Evolutionary conservation across 192 early-diverging fungal genomes (phyloP).

Genomic region (Phycomyces blakesleeanus): DNA sequence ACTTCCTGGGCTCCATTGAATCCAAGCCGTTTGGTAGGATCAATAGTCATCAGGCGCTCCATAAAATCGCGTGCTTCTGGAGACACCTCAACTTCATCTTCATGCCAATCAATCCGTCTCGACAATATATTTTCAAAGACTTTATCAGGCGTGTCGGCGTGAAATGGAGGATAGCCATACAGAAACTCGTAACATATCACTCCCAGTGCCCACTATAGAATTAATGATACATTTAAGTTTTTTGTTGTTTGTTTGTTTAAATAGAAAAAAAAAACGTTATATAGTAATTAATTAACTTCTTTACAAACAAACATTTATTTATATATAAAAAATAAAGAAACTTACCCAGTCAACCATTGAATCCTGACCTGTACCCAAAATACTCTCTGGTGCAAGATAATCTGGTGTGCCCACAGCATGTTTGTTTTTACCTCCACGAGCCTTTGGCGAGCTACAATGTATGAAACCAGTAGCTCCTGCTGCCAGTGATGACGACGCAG

Average conservation of each 20-base stretch:
- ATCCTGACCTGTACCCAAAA: slow-evolving; percentile 82
- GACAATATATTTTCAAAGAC: slow-evolving; percentile 88
- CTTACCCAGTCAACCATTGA: slow-evolving; percentile 87
- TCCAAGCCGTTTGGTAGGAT: slow-evolving; percentile 66
- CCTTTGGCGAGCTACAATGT: slow-evolving; percentile 3
- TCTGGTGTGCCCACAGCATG: slow-evolving; percentile 76
- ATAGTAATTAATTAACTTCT: neutral
- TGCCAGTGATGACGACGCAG: slow-evolving; percentile 6
- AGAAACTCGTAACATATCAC: slow-evolving; percentile 88
- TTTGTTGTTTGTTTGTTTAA: too few species aligned
- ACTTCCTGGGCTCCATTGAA: slow-evolving; percentile 70
- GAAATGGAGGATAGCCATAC: slow-evolving; percentile 80
- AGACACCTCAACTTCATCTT: slow-evolving; percentile 67
- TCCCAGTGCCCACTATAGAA: slow-evolving; percentile 75
- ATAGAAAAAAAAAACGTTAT: slow-evolving; percentile 7
- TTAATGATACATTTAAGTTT: too few species aligned
- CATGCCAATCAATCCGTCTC: slow-evolving; percentile 71
- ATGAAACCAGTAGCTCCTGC: slow-evolving; percentile 7
- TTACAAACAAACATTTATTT: too few species aligned
- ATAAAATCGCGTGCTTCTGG: slow-evolving; percentile 78
- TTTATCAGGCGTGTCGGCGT: slow-evolving; percentile 69
- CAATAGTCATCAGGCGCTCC: slow-evolving; percentile 66
- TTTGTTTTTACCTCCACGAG: neutral
- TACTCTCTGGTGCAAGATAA: slow-evolving; percentile 85
- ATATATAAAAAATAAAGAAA: too few species aligned